These are phyloP conservation scores for Larix kaempferi DNA, from an alignment of 75 land plant species.

Conservation along the genomic window DNA sequence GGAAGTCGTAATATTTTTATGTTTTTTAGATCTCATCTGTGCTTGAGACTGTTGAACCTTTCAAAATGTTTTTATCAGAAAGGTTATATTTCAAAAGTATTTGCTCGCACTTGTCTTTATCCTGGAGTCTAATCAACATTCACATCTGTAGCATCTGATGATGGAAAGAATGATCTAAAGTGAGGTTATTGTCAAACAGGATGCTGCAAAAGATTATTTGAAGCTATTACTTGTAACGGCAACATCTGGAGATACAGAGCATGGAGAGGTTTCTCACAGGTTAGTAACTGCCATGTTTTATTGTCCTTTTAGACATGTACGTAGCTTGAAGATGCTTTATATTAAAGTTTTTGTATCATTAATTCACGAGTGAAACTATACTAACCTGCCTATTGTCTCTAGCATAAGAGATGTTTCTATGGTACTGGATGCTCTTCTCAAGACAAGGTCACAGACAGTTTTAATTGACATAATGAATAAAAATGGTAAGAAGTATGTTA, in stretches of 20 bases:
- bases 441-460: constrained; percentile 71
- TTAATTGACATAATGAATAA: constrained; percentile 75
- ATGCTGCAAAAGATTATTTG: constrained; percentile 75
- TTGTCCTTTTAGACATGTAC: constrained; percentile 2
- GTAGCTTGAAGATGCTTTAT: not conserved
- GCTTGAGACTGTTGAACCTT: not conserved
- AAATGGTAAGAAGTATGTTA: constrained; percentile 51
- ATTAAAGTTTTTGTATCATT: not conserved
- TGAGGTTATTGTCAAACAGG: constrained; percentile 36
- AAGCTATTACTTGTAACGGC: constrained; percentile 86
- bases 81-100: not conserved
- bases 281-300: constrained; percentile 11
- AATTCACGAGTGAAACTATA: not conserved
- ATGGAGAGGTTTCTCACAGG: constrained; percentile 74
- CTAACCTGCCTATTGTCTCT: constrained; percentile 9
- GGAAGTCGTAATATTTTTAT: not conserved
- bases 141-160: not conserved
- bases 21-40: not conserved
- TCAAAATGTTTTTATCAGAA: not conserved
- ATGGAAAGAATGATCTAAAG: constrained; percentile 9
- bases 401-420: constrained; percentile 86
- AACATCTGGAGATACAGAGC: constrained; percentile 58
- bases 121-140: not conserved
- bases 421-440: constrained; percentile 85
- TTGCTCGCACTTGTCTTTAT: not conserved